A percentile compares a stretch with the other conserved stretches of the same genome.
These are phyloP conservation scores for Henckelia pumila DNA, from an alignment of 257 asterid species.

Conservation along the genomic window DNA sequence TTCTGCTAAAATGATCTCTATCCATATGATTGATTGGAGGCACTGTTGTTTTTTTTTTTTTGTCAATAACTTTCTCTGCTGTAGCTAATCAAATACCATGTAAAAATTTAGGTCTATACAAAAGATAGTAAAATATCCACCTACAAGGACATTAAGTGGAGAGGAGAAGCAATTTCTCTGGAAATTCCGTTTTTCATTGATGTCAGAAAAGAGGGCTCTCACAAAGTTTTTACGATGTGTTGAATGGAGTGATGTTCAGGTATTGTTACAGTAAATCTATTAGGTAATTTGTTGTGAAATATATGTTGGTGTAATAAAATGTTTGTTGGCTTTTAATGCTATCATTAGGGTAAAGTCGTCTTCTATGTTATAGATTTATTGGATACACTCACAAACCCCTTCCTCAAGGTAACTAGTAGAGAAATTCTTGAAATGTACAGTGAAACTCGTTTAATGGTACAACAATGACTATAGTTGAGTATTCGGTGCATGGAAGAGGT, in stretches of 20 bases:
- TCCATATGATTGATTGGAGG: background rate
- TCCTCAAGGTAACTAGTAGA: background rate
- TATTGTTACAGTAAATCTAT: constrained; percentile 28
- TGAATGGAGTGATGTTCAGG: constrained; percentile 99
- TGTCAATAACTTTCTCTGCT: constrained; percentile 11
- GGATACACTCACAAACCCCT: background rate
- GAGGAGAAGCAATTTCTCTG: constrained; percentile 96
- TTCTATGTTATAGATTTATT: constrained; percentile 1
- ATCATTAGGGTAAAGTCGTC: constrained; percentile 3
- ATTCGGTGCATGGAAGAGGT: background rate
- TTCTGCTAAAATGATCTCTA: background rate
- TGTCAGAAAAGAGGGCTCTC: constrained; percentile 94
- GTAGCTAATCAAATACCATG: constrained; percentile 26
- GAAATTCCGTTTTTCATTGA: constrained; percentile 93
- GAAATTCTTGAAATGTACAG: constrained; percentile 7
- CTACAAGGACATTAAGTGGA: constrained; percentile 94
- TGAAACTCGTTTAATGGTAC: background rate
- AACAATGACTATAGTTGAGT: background rate
- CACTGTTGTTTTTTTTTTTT: constrained; percentile 2
- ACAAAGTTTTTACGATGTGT: constrained; percentile 93
- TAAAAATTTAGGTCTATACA: constrained; percentile 76
- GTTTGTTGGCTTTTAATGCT: constrained; percentile 2
- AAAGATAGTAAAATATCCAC: constrained; percentile 85
- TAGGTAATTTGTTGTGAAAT: constrained; percentile 9
- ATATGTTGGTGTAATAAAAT: constrained; percentile 8